Percentiles rank a stretch among this genome's conserved stretches.
Conservation (phyloP, 768 basidiomycete genomes). For the Psilocybe tampanensis region DNA sequence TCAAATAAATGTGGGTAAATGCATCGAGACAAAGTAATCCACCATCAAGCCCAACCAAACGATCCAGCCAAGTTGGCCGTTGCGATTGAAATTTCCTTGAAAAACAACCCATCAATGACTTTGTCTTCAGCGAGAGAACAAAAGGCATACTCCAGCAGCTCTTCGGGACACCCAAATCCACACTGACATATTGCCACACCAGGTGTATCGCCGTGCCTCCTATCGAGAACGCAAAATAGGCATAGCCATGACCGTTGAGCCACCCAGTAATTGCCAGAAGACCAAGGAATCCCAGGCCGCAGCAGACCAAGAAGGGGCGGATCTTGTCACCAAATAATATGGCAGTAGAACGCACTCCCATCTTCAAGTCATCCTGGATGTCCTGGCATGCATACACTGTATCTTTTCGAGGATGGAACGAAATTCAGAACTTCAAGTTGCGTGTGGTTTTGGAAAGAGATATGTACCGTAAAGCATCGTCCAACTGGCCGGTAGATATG, state of each 20-base stretch:
- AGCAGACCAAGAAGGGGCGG: conserved; percentile 53
- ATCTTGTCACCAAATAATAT: conserved; percentile 68
- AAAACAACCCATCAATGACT: not conserved
- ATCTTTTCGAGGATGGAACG: conserved; percentile 31
- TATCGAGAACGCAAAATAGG: conserved; percentile 47
- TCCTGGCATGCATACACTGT: conserved; percentile 84
- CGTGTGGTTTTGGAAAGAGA: not conserved
- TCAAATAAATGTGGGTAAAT: not conserved
- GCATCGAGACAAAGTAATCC: conserved; percentile 32
- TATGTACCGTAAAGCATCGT: conserved; percentile 49
- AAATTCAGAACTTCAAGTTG: not conserved
- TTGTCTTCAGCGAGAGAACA: not conserved
- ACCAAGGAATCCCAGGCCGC: conserved; percentile 53
- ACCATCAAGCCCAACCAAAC: conserved; percentile 46
- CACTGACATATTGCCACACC: conserved; percentile 48
- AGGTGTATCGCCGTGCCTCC: conserved; percentile 47
- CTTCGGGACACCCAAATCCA: conserved; percentile 41
- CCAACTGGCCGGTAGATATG: conserved; percentile 34
- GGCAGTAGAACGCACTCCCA: conserved; percentile 78
- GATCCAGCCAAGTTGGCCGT: conserved; percentile 48
- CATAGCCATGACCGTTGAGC: conserved; percentile 52
- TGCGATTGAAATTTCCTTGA: conserved; percentile 48
- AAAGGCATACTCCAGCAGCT: conserved; percentile 49
- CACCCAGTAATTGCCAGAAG: conserved; percentile 56
- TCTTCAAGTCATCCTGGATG: conserved; percentile 69